Conservation (phyloP, 495 filamentous ascomycete genomes). For the Oidiodendron maius region DNA sequence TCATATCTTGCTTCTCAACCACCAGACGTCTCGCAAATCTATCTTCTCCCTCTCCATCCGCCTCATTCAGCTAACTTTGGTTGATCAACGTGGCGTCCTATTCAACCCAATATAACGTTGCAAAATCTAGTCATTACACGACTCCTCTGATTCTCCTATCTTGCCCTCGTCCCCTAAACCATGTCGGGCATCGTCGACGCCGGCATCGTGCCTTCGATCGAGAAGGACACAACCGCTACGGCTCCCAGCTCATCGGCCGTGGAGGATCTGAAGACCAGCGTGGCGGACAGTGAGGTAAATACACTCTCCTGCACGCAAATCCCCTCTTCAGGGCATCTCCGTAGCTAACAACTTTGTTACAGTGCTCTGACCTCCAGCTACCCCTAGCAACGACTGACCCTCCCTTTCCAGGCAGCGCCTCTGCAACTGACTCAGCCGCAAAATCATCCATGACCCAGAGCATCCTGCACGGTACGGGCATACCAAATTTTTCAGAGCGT, state of each 20-base stretch:
- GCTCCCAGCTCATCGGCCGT: constrained; percentile 1
- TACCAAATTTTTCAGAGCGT: constrained; percentile 1
- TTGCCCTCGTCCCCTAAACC: not conserved
- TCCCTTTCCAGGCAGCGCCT: constrained; percentile 24
- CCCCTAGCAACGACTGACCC: constrained; percentile 20
- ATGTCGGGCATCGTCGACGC: constrained; percentile 17
- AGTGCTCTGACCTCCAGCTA: constrained; percentile 14
- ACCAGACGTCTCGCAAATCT: not conserved
- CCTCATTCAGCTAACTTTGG: not conserved
- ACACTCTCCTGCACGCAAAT: no score
- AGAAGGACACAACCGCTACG: constrained; percentile 5
- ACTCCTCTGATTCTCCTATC: not conserved
- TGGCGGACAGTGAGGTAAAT: constrained; percentile 29
- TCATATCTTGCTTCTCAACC: no score
- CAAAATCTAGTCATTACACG: no score
- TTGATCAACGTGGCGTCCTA: not conserved
- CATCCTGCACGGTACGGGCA: constrained; percentile 23
- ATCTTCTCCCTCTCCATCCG: not conserved
- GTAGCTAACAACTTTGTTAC: constrained; percentile 14
- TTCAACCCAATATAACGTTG: not conserved
- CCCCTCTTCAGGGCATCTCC: constrained; percentile 2
- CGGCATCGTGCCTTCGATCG: constrained; percentile 17
- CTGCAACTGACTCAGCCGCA: constrained; percentile 26
- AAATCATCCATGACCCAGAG: constrained; percentile 33
- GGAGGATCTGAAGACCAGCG: constrained; percentile 23